Evolutionary conservation across 1,284 basidiomycete genomes (phyloP), one percentile per base, ranked within the genome.

Genomic region (Laetiporus sulphureus): DNA sequence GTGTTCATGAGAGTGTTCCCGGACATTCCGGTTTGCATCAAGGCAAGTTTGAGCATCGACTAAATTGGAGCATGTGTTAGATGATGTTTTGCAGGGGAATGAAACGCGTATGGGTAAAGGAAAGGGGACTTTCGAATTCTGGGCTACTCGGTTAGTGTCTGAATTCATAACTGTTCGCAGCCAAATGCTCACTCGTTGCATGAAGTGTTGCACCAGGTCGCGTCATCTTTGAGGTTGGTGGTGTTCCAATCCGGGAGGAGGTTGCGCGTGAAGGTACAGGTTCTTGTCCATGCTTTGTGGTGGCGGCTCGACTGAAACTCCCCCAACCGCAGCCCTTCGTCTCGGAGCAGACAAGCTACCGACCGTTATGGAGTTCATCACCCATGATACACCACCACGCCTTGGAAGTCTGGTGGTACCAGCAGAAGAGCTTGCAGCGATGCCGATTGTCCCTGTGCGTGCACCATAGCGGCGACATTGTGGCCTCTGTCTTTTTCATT

Each of bases 41-140:
- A 99, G 80, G 89, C 87, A 47, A 38, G 69, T 29, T 21, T 25
- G 8, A 16, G 23, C 24, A 20, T 16, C 7, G 5, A 10, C 16
- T 11, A 19, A 29, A 16, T 10, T 23, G 19, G 16, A 4, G 24
- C 20, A 13, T 12, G 12, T 8, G 5, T 2, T 12, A 12, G 2
- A 32, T 31, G n/a, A 22, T 33, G 30, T 15, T 4, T 29, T 22
- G 18, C 43, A 91, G 87, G 95, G 95, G 41, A 98, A 97, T 58
- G 95, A 99, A 65, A 96, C 94, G 5, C 88, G 96, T 78, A 99
- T 99, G 96, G 95, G 95, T 35, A 98, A 98, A 67, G 96, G 96
- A 45, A 99, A 99, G 65, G 96, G 96, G 36, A 79, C 87, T 0
- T 99, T 98, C 57, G 95, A 98, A 62, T 98, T 79, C 64, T 98